These are phyloP conservation scores for Talaromyces sp. DNA, from an alignment of 2,329 filamentous ascomycete genomes.

Conservation along the genomic window DNA sequence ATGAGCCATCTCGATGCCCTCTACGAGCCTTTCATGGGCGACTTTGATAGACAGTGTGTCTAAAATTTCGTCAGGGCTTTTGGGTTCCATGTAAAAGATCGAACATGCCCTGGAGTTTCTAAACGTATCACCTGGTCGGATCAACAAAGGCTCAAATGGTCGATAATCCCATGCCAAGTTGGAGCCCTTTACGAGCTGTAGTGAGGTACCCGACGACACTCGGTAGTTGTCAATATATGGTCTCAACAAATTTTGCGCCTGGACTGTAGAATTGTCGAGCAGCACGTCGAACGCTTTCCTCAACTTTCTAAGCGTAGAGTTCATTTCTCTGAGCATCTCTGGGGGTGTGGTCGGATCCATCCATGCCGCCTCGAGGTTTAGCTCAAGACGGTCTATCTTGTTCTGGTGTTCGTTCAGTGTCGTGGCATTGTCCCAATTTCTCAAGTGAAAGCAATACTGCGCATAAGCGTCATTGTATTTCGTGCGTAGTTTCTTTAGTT, in stretches of 20 bases:
- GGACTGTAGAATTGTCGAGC: not conserved
- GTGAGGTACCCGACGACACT: constrained; percentile 20
- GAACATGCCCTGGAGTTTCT: constrained; percentile 45
- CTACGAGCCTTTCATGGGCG: constrained; percentile 7
- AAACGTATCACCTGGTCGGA: constrained; percentile 59
- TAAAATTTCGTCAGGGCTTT: constrained; percentile 17
- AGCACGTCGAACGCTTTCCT: constrained; percentile 9
- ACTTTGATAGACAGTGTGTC: constrained; percentile 3
- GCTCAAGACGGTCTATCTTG: constrained; percentile 25
- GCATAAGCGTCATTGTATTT: not conserved
- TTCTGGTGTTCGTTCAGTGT: constrained; percentile 10
- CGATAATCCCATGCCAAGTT: constrained; percentile 66
- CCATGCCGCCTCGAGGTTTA: constrained; percentile 20
- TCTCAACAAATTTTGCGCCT: not conserved
- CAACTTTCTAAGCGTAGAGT: constrained; percentile 17
- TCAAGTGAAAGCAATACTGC: not conserved
- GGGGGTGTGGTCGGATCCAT: constrained; percentile 19
- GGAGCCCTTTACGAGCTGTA: constrained; percentile 42
- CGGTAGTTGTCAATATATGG: constrained; percentile 49
- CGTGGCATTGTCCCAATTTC: not conserved
- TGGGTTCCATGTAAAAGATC: constrained; percentile 31
- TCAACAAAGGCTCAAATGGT: constrained; percentile 63
- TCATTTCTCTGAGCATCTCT: constrained; percentile 18
- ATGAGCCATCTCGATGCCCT: constrained; percentile 22
- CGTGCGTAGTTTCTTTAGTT: not conserved